Conservation (phyloP, 1,284 basidiomycete genomes). For the Cerrena zonata region DNA sequence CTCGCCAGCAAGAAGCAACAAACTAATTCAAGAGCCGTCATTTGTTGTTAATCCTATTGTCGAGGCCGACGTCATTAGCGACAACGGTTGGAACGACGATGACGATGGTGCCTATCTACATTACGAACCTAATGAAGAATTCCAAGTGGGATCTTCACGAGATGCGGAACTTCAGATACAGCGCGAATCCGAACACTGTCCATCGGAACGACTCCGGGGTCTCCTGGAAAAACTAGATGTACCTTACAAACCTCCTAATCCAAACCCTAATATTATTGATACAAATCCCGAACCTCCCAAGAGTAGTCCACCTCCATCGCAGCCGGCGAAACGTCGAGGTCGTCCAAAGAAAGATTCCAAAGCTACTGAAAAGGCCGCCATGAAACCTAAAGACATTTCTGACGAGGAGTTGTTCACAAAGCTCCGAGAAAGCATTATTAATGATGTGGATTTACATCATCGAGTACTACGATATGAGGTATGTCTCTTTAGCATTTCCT, state of each 20-base stretch:
- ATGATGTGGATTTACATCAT: slow-evolving; percentile 42
- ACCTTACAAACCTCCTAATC: background rate
- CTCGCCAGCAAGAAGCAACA: background rate
- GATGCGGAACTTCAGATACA: too few relatives aligned
- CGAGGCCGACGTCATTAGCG: slow-evolving; percentile 10
- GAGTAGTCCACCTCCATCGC: background rate
- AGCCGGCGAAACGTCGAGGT: background rate
- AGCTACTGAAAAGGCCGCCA: slow-evolving; percentile 9
- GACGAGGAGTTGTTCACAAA: slow-evolving; percentile 28
- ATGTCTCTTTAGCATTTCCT: too few relatives aligned
- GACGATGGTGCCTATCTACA: slow-evolving; percentile 33
- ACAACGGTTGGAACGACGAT: slow-evolving; percentile 14
- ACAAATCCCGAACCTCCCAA: background rate
- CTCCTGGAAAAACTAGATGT: background rate
- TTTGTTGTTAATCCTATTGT: background rate
- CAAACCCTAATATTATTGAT: background rate
- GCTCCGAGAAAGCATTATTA: slow-evolving; percentile 39
- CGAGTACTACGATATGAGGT: slow-evolving; percentile 64
- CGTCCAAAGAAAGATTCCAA: slow-evolving; percentile 17
- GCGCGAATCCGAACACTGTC: too few relatives aligned
- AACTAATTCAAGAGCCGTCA: background rate
- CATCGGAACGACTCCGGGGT: too few relatives aligned
- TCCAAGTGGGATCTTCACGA: background rate
- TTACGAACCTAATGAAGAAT: slow-evolving; percentile 27
- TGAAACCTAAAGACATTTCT: slow-evolving; percentile 23